Percentiles rank a stretch among this genome's conserved stretches.
phyloP scores from a whole-genome alignment of 139 green algal genomes.

The Edaphochlamys debaryana region DNA sequence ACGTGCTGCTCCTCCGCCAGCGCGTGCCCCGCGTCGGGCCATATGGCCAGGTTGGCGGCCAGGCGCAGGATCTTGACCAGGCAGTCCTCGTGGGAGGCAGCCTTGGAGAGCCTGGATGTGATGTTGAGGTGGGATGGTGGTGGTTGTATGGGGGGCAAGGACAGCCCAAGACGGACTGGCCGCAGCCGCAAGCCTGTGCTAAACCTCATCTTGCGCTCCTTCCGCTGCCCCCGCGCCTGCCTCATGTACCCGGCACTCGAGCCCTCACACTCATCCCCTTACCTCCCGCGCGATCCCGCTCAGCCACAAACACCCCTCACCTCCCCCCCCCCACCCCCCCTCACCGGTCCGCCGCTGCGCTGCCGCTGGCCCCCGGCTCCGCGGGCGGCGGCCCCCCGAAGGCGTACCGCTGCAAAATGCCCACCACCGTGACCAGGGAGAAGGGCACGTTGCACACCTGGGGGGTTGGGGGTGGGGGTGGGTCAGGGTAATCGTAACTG shows the following conservation, averaged over 20 bases:
- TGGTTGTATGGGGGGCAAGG: too few relatives aligned
- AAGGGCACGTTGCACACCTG: conserved; percentile 46
- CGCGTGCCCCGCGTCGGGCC: conserved; percentile 40
- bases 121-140: too few relatives aligned
- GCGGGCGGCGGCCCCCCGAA: neutral
- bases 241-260: too few relatives aligned
- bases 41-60: conserved; percentile 61
- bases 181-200: too few relatives aligned
- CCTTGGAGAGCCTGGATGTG: conserved; percentile 19
- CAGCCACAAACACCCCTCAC: too few relatives aligned
- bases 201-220: too few relatives aligned
- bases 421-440: conserved; percentile 37
- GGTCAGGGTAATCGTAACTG: too few relatives aligned
- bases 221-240: too few relatives aligned
- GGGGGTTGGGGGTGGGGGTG: neutral
- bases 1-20: conserved; percentile 36
- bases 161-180: too few relatives aligned
- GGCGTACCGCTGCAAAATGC: conserved; percentile 44
- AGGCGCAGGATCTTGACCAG: conserved; percentile 68
- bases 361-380: neutral
- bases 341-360: conserved; percentile 14
- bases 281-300: too few relatives aligned
- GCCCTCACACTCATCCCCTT: too few relatives aligned
- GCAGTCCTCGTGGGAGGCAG: conserved; percentile 55
- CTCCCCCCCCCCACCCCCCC: too few relatives aligned